Evolutionary conservation across 75 land plant species (phyloP), one percentile per base, ranked within the genome.

Genomic region (Picea sitchensis): DNA sequence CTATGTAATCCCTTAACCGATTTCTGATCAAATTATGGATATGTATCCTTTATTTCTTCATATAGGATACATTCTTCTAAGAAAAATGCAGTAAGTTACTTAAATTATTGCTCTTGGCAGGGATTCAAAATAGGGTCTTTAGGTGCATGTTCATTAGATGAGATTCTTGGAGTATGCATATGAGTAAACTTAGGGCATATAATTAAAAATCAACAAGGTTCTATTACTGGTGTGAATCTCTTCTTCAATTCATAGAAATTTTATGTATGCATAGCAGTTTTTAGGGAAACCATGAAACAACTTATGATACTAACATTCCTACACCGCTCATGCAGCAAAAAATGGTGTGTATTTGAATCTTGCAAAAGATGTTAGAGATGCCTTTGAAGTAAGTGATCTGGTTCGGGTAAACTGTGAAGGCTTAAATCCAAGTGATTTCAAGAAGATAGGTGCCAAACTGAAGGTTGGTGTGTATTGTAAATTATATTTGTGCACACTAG

Each of bases 1-100:
- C 77, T 94, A 86, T 88, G 95, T 93, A 84, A 61, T 47, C n/a
- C 59, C 30, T 32, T 36, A 8, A 80, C 20, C 14, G 17, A 31
- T 59, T 41, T 78, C 41, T n/a, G 69, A 64, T 78, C 31, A 62
- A 41, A 61, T 84, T 58, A 88, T 91, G 98, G 98, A 97, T 85
- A 85, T 95, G 20, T 90, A 91, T 23, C 92, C 91, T 15, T 95
- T 95, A 79, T 92, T 95, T 11, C 85, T 97, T 4, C 84, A 44
- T 71, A n/a, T 44, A 14, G 3, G 44, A 44, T 71, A 32, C 2
- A 18, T 44, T 71, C 6, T 67, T 67, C 18, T 7, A 44, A 44
- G 26, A 9, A 44, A 71, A 71, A 1, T 36, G 17, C 18, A 36
- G 5, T 34, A 41, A 51, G 56, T 11, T 51, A 51, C 11, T 51